Percentiles rank a stretch among this genome's conserved stretches.
These are phyloP conservation scores for Jacaranda copaia DNA, from an alignment of 257 asterid genomes.

Conservation along the genomic window DNA sequence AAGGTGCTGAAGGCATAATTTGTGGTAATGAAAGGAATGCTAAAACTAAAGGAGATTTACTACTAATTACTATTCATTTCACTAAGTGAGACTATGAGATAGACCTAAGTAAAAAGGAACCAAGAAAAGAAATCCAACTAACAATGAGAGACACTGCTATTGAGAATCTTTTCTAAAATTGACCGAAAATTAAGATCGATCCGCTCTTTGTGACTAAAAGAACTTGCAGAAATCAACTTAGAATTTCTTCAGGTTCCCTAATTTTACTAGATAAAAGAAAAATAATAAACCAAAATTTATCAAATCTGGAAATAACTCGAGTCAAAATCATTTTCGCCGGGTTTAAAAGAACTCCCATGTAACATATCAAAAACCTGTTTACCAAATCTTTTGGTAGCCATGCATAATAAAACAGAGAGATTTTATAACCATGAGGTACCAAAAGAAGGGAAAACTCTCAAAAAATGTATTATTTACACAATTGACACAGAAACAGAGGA, in stretches of 20 bases:
- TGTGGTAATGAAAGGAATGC: slow-evolving; percentile 12
- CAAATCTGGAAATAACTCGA: slow-evolving; percentile 30
- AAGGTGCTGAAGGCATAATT: neutral
- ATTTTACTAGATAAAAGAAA: neutral
- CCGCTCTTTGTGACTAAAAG: neutral
- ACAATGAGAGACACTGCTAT: neutral
- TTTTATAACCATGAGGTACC: neutral
- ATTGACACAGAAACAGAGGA: neutral
- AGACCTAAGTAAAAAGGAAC: too few species aligned
- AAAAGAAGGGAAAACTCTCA: neutral
- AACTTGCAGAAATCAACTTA: slow-evolving; percentile 6
- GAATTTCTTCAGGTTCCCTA: slow-evolving; percentile 9
- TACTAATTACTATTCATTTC: neutral
- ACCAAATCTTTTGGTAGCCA: slow-evolving; percentile 7
- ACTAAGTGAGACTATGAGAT: neutral
- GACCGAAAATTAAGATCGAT: slow-evolving; percentile 23
- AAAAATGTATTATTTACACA: slow-evolving; percentile 27
- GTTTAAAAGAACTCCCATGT: neutral
- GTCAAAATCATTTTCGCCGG: neutral
- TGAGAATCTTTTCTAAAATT: neutral
- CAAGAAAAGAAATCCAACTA: neutral
- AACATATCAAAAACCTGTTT: slow-evolving; percentile 2
- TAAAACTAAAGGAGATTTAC: neutral
- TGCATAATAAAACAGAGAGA: slow-evolving; percentile 24
- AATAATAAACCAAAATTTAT: neutral